Evolutionary conservation across 768 basidiomycete species (phyloP), one percentile per base, ranked within the genome.

Genomic region (Lentinula detonsa): DNA sequence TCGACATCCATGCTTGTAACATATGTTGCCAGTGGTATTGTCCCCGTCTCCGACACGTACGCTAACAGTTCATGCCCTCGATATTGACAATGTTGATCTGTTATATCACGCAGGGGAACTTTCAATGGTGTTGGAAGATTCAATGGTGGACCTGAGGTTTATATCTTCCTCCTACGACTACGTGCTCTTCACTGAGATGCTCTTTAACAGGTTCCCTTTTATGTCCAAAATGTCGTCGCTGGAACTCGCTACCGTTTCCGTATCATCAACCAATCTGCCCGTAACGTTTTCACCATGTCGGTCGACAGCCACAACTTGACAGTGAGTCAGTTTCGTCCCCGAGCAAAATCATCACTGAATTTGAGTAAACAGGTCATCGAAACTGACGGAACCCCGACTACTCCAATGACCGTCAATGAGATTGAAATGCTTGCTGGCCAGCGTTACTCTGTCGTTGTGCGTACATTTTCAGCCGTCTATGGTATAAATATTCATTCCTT

Each of bases 221-320:
- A 65, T 0, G 66, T 73, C 2, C 67, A 80, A 23, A 70, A 70
- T 35, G 78, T 84, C 10, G 37, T 62, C 2, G 61, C 49, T 0
- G 74, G 75, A 8, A 68, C 68, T 54, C 72, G 81, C 10, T 81
- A 78, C 60, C 75, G 74, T 33, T 62, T 85, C 73, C 81, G 84
- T 13, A 61, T 86, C 18, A 69, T 86, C 66, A 77, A 77, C 53
- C 75, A 75, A 37, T 80, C 58, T 50, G 58, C 58, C 8, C 58
- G 77, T 48, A 74, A 75, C 8, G 71, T 70, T 43, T 78, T 76
- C 70, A 68, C 64, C 9, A 72, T 78, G 63, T 76, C 74, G 0
- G 67, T 78, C 33, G 75, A 78, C 60, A 63, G 67, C 8, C 80
- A 81, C 54, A 66, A 67, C 33, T 43, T 76, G 16, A 70, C 77